A percentile compares a stretch with the other conserved stretches of the same genome.
These are phyloP conservation scores for Heliosperma pusillum DNA, from an alignment of 148 eudicot genomes.

Conservation along the genomic window DNA sequence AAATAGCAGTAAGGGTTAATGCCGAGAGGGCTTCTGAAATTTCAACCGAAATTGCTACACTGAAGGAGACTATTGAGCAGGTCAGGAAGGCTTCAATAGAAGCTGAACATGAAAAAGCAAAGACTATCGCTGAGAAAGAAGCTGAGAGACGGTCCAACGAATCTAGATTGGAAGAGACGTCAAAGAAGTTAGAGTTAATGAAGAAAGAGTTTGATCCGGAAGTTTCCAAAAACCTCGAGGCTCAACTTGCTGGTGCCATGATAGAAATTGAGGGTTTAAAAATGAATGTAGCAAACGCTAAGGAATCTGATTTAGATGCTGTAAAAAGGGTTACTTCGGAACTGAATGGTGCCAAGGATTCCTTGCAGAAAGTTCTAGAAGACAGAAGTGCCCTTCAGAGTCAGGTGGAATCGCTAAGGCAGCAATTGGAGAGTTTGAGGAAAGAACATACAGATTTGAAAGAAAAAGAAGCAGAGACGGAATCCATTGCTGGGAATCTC, in stretches of 20 bases:
- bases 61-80: slow-evolving; percentile 60
- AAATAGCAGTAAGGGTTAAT: slow-evolving; percentile 44
- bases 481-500: slow-evolving; percentile 67
- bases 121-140: slow-evolving; percentile 51
- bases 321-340: slow-evolving; percentile 49
- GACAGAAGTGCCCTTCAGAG: slow-evolving; percentile 59
- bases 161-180: slow-evolving; percentile 60
- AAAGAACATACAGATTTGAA: slow-evolving; percentile 66
- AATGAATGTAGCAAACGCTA: slow-evolving; percentile 51
- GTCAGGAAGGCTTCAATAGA: slow-evolving; percentile 46
- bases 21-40: slow-evolving; percentile 48
- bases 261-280: slow-evolving; percentile 52
- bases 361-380: slow-evolving; percentile 55
- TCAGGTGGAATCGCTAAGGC: slow-evolving; percentile 59
- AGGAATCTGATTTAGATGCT: slow-evolving; percentile 54
- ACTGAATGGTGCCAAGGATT: slow-evolving; percentile 74
- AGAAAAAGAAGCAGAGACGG: slow-evolving; percentile 70
- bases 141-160: slow-evolving; percentile 43
- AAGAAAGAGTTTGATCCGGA: slow-evolving; percentile 63
- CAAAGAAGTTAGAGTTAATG: slow-evolving; percentile 56
- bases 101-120: slow-evolving; percentile 55
- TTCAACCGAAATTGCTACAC: slow-evolving; percentile 46
- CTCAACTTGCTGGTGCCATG: slow-evolving; percentile 46
- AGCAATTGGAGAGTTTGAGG: slow-evolving; percentile 57
- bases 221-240: slow-evolving; percentile 47